These are phyloP conservation scores for Ustilago vetiveriae DNA, from an alignment of 1,284 basidiomycete genomes.

Conservation along the genomic window DNA sequence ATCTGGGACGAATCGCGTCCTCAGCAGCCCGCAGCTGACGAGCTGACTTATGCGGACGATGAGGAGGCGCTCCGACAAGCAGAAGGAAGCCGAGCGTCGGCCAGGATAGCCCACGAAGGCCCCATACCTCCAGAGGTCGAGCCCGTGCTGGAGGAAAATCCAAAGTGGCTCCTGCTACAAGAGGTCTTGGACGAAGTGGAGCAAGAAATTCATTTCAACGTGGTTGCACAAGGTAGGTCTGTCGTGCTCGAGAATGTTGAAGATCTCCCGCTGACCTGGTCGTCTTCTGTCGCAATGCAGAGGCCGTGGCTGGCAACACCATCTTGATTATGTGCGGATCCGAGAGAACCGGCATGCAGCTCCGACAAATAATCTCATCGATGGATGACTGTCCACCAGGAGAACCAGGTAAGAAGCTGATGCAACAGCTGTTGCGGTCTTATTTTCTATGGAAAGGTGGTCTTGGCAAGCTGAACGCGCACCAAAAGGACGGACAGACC, in stretches of 20 bases:
- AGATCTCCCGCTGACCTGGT: slow-evolving; percentile 4
- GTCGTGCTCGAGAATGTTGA: background rate
- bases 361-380: slow-evolving; percentile 53
- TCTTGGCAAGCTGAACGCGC: slow-evolving; percentile 69
- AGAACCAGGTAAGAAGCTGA: slow-evolving; percentile 72
- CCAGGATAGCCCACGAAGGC: background rate
- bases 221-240: slow-evolving; percentile 54
- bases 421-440: slow-evolving; percentile 76
- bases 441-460: slow-evolving; percentile 86
- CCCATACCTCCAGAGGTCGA: slow-evolving; percentile 77
- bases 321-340: slow-evolving; percentile 63
- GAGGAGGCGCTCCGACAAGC: slow-evolving; percentile 64
- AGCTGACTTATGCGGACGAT: slow-evolving; percentile 52
- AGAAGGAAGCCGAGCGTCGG: slow-evolving; percentile 4
- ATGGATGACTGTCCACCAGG: slow-evolving; percentile 46
- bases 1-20: slow-evolving; percentile 68
- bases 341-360: slow-evolving; percentile 55
- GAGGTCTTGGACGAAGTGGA: slow-evolving; percentile 92
- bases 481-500: slow-evolving; percentile 12
- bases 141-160: slow-evolving; percentile 88
- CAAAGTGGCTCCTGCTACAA: slow-evolving; percentile 89
- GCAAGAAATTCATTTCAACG: slow-evolving; percentile 76
- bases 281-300: background rate
- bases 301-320: slow-evolving; percentile 45
- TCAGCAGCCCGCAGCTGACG: background rate